phyloP scores from a whole-genome alignment of 257 asterid genomes.

The Leptodermis oblonga region DNA sequence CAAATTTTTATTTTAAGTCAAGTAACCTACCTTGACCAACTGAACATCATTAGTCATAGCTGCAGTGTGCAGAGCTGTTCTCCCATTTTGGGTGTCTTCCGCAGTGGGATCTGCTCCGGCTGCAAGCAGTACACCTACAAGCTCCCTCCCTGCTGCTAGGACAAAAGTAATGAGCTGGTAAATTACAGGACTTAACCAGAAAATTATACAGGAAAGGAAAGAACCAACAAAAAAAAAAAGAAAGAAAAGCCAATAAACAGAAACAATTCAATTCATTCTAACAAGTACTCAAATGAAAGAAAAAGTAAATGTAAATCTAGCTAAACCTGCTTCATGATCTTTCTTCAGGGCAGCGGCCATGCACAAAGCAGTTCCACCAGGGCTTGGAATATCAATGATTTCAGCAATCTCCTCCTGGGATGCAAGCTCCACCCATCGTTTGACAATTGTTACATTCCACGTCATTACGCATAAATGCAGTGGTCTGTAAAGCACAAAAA shows the following conservation, averaged over 20 bases:
- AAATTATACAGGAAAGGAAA: neutral
- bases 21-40: conserved; percentile 75
- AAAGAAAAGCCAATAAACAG: neutral
- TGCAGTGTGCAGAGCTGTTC: conserved; percentile 94
- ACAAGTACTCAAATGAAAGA: neutral
- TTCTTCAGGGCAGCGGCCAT: conserved; percentile 94
- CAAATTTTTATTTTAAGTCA: conserved; percentile 3
- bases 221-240: neutral
- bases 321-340: conserved; percentile 83
- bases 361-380: conserved; percentile 91
- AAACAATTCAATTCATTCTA: neutral
- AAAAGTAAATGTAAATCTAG: conserved; percentile 12
- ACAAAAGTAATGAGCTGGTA: neutral
- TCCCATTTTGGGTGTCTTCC: conserved; percentile 78
- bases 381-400: conserved; percentile 86
- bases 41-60: conserved; percentile 90
- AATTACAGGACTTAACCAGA: conserved; percentile 3
- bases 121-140: conserved; percentile 71
- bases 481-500: conserved; percentile 57
- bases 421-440: conserved; percentile 92
- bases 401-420: conserved; percentile 60
- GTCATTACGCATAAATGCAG: conserved; percentile 84
- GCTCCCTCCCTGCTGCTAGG: conserved; percentile 80
- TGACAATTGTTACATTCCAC: conserved; percentile 90
- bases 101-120: conserved; percentile 94